Conservation (phyloP, 73 alveolate species). For the Paraurostyla sp. region DNA sequence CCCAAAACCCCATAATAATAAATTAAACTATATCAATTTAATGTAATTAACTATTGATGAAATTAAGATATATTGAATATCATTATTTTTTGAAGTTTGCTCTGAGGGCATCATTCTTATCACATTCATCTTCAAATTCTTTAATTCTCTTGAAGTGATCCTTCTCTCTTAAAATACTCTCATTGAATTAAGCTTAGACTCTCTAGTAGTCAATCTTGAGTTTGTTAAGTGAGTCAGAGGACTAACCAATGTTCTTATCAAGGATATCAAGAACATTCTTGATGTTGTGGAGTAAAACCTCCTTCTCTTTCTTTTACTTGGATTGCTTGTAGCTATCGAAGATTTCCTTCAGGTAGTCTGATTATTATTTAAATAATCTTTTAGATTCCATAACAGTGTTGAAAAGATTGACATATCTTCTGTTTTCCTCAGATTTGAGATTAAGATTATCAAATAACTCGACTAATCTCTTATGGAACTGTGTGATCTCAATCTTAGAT, state of each 20-base stretch:
- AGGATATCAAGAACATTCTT: slow-evolving; percentile 53
- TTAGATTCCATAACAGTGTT: slow-evolving; percentile 73
- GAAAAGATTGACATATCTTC: slow-evolving; percentile 71
- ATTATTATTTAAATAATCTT: slow-evolving; percentile 59
- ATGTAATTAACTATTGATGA: neutral
- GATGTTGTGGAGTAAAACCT: slow-evolving; percentile 62
- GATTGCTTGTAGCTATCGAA: slow-evolving; percentile 45
- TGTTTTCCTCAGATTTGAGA: slow-evolving; percentile 76
- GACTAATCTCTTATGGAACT: slow-evolving; percentile 78
- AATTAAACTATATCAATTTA: neutral
- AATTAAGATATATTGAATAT: no score
- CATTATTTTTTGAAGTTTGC: slow-evolving; percentile 20
- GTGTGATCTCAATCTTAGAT: slow-evolving; percentile 77
- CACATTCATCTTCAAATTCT: slow-evolving; percentile 71
- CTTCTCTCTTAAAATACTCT: slow-evolving; percentile 51
- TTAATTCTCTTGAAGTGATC: slow-evolving; percentile 64
- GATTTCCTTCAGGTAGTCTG: slow-evolving; percentile 72
- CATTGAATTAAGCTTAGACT: slow-evolving; percentile 48
- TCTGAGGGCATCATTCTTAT: slow-evolving; percentile 63
- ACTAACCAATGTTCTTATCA: neutral
- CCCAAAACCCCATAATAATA: neutral
- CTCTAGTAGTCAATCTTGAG: slow-evolving; percentile 39
- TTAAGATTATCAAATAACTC: slow-evolving; percentile 75
- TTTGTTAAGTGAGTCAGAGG: slow-evolving; percentile 14
- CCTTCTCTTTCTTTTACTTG: slow-evolving; percentile 77